Evolutionary conservation across 352 stramenopile species (phyloP).

Genomic region (Pythium periplocum): DNA sequence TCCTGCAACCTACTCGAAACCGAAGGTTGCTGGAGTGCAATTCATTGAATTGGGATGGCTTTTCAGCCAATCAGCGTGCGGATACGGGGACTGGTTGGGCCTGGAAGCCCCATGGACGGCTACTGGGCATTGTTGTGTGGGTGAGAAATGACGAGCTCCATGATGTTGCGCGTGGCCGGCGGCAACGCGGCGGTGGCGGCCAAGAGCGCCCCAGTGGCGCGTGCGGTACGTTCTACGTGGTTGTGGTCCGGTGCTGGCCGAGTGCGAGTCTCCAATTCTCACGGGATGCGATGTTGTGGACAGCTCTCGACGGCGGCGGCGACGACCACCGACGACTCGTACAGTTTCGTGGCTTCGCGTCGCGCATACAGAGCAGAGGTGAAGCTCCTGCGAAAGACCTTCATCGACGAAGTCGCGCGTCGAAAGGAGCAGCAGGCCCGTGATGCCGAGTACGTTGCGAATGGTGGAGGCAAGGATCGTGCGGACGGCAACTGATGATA

Average conservation of each 20-base stretch:
- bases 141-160: conserved; percentile 16
- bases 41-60: conserved; percentile 12
- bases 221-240: conserved; percentile 12
- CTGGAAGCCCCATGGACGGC: conserved; percentile 5
- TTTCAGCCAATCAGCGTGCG: conserved; percentile 17
- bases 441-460: conserved; percentile 68
- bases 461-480: no score
- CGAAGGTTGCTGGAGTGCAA: conserved; percentile 4
- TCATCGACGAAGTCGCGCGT: conserved; percentile 63
- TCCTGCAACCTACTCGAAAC: not conserved
- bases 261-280: no score
- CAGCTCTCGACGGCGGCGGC: conserved; percentile 39
- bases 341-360: conserved; percentile 73
- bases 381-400: conserved; percentile 57
- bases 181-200: conserved; percentile 11
- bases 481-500: no score
- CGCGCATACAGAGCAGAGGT: conserved; percentile 68
- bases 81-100: conserved; percentile 13
- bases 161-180: conserved; percentile 17
- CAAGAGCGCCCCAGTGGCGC: conserved; percentile 15
- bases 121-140: conserved; percentile 9
- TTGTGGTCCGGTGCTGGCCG: no score
- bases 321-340: conserved; percentile 27
- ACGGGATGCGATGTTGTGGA: not conserved
- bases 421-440: conserved; percentile 76